Conservation (phyloP, 192 early-diverging fungal genomes). For the Coemansia sp. region DNA sequence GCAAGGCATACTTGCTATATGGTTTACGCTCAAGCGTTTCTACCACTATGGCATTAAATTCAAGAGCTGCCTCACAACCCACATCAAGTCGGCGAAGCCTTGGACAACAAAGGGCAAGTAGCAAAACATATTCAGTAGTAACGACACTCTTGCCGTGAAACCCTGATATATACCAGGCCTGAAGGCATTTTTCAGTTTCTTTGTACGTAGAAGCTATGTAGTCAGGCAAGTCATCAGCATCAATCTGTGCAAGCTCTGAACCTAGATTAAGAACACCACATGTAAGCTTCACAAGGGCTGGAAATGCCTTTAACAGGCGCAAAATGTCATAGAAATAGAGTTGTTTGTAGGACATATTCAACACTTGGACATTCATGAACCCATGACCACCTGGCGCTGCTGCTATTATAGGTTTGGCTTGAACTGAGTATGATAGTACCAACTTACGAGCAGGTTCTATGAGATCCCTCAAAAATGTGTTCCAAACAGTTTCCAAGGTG, state of each 20-base stretch:
- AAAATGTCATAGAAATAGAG: background rate
- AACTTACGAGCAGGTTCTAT: background rate
- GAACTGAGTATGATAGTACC: background rate
- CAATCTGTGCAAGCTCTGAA: background rate
- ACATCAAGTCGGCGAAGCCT: background rate
- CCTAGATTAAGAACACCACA: background rate
- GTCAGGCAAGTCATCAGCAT: background rate
- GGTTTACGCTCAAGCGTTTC: background rate
- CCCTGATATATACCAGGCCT: background rate
- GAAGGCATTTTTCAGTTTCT: background rate
- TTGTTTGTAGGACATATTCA: background rate
- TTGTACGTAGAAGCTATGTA: background rate
- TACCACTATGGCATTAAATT: background rate
- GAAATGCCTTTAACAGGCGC: background rate
- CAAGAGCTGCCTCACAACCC: background rate
- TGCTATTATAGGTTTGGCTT: background rate
- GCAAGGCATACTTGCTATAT: background rate
- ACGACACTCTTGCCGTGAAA: background rate
- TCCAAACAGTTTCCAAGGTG: background rate
- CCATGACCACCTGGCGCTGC: background rate
- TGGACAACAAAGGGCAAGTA: background rate
- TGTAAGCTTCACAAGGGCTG: background rate
- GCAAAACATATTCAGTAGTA: background rate
- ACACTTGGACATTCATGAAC: background rate
- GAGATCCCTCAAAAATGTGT: background rate